These are phyloP conservation scores for Persicaria maculosa DNA, from an alignment of 148 eudicot genomes.

Conservation along the genomic window DNA sequence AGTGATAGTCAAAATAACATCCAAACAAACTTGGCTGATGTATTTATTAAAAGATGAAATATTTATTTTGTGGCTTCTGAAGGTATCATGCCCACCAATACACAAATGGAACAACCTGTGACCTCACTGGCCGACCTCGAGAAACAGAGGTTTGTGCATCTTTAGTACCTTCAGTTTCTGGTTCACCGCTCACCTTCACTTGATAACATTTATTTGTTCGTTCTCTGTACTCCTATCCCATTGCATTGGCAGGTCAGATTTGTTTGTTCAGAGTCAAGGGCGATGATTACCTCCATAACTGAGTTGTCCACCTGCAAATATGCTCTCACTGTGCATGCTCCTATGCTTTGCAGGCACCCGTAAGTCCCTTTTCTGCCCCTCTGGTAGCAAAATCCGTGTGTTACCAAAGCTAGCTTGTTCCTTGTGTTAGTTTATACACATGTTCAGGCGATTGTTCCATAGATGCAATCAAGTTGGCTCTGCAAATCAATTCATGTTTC, in stretches of 20 bases:
- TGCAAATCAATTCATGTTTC: neutral
- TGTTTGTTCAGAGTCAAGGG: conserved; percentile 87
- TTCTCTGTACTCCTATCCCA: neutral
- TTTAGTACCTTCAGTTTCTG: conserved; percentile 11
- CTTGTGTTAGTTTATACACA: neutral
- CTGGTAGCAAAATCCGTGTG: too few relatives aligned
- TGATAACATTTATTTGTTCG: neutral
- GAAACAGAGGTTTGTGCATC: conserved; percentile 67
- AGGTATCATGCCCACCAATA: conserved; percentile 91
- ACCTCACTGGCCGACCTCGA: conserved; percentile 75
- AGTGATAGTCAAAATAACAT: neutral
- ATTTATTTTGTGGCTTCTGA: conserved; percentile 18
- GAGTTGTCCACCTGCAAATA: conserved; percentile 95
- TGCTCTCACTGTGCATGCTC: conserved; percentile 80
- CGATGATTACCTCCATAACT: conserved; percentile 79
- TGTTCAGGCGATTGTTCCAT: neutral
- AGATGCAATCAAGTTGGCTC: neutral
- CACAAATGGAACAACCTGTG: conserved; percentile 83
- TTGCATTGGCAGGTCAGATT: conserved; percentile 62
- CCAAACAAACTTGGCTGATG: neutral
- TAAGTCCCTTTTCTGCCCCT: conserved; percentile 32
- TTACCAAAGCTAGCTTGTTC: too few relatives aligned
- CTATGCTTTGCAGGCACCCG: conserved; percentile 89
- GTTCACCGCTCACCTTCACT: conserved; percentile 1
- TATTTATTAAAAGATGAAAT: neutral